Evolutionary conservation across 768 basidiomycete genomes (phyloP).

Genomic region (Suillus hirtellus): DNA sequence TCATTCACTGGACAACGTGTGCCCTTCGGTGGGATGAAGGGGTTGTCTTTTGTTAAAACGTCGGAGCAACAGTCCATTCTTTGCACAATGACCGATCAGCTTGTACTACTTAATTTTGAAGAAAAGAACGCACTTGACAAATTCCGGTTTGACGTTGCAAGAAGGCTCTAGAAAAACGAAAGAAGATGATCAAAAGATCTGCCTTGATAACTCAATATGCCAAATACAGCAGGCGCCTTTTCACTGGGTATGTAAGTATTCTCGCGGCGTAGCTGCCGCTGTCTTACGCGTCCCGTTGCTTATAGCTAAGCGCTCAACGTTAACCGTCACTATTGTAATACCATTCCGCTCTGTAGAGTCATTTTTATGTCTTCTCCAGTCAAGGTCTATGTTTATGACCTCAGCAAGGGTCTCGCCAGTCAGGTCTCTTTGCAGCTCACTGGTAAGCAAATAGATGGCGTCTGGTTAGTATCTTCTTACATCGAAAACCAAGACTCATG

Average conservation of each 20-base stretch:
- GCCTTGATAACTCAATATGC: background rate
- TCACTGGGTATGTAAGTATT: no score
- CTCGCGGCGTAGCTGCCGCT: background rate
- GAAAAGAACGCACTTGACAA: conserved; percentile 3
- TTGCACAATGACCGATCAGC: background rate
- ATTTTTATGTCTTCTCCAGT: conserved; percentile 43
- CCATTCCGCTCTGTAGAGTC: background rate
- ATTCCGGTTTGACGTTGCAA: conserved; percentile 1
- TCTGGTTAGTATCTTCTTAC: conserved; percentile 61
- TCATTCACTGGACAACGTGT: conserved; percentile 47
- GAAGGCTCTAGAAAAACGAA: background rate
- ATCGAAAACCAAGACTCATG: conserved; percentile 13
- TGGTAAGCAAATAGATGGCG: conserved; percentile 88
- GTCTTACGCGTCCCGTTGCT: background rate
- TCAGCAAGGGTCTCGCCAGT: conserved; percentile 83
- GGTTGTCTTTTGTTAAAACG: conserved; percentile 44
- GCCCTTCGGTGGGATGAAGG: conserved; percentile 45
- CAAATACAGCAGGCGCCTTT: background rate
- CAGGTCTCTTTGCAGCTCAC: conserved; percentile 78
- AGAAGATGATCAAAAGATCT: conserved; percentile 8
- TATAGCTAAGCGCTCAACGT: background rate
- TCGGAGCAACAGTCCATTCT: conserved; percentile 2
- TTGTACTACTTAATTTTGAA: background rate
- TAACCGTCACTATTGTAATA: background rate
- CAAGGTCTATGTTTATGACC: conserved; percentile 87